A percentile compares a stretch with the other conserved stretches of the same genome.
Evolutionary conservation across 805 yeast species (phyloP).

Genomic region (Jamesozyma lodderae): DNA sequence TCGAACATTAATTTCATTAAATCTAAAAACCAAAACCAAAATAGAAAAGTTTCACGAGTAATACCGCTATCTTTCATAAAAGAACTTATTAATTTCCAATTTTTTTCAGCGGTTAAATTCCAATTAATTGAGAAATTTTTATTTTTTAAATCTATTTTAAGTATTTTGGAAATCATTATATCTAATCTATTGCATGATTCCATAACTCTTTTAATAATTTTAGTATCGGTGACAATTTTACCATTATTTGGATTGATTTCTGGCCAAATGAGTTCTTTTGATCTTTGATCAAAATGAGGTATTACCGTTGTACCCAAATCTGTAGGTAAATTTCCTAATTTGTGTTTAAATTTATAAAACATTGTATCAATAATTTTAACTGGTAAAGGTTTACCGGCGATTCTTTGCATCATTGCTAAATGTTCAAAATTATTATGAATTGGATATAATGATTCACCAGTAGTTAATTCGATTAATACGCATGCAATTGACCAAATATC

Average conservation of each 20-base stretch:
- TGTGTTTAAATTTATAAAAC: constrained; percentile 26
- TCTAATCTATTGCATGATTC: constrained; percentile 26
- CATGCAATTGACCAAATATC: constrained; percentile 98
- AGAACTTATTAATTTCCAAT: constrained; percentile 21
- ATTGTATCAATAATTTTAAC: constrained; percentile 28
- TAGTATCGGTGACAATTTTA: constrained; percentile 21
- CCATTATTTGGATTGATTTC: constrained; percentile 21
- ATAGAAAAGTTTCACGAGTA: constrained; percentile 56
- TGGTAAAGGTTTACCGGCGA: constrained; percentile 48
- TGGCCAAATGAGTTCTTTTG: constrained; percentile 24
- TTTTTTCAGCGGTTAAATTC: constrained; percentile 25
- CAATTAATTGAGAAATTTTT: constrained; percentile 21
- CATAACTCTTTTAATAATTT: constrained; percentile 26
- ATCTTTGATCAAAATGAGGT: constrained; percentile 23
- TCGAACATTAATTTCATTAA: constrained; percentile 55
- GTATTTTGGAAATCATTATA: constrained; percentile 21
- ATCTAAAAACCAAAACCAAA: constrained; percentile 79
- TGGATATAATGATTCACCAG: constrained; percentile 90
- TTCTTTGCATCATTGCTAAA: constrained; percentile 86
- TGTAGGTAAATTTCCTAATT: constrained; percentile 27
- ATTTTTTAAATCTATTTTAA: constrained; percentile 19
- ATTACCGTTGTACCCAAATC: constrained; percentile 27
- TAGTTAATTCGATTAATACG: constrained; percentile 78
- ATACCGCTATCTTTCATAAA: constrained; percentile 8
- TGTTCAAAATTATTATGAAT: constrained; percentile 94